These are phyloP conservation scores for Punctularia strigosozonata DNA, from an alignment of 768 basidiomycete genomes.

Conservation along the genomic window DNA sequence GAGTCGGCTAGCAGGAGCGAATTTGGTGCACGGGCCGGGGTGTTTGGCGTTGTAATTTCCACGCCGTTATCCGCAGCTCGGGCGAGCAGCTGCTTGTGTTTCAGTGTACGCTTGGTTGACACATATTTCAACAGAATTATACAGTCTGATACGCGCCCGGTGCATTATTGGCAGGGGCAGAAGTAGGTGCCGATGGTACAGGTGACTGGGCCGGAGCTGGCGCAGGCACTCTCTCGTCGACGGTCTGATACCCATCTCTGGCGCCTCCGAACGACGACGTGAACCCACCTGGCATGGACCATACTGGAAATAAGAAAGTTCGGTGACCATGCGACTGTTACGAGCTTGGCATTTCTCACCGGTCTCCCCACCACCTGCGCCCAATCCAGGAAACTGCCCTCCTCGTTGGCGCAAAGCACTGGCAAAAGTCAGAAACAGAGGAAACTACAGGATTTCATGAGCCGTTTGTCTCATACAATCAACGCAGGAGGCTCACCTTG, in stretches of 20 bases:
- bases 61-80: neutral
- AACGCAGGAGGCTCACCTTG: constrained; percentile 21
- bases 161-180: constrained; percentile 10
- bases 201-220: constrained; percentile 13
- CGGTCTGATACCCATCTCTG: constrained; percentile 24
- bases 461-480: neutral
- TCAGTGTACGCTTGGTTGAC: neutral
- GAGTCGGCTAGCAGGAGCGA: neutral
- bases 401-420: constrained; percentile 24
- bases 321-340: neutral
- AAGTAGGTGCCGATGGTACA: constrained; percentile 12
- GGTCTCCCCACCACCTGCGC: constrained; percentile 20
- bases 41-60: neutral
- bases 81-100: neutral
- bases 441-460: constrained; percentile 14
- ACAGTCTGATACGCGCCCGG: constrained; percentile 23
- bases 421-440: constrained; percentile 23
- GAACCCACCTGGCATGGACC: constrained; percentile 34
- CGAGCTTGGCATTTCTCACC: constrained; percentile 22
- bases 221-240: constrained; percentile 20
- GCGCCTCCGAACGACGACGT: constrained; percentile 18
- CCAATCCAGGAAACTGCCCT: constrained; percentile 18
- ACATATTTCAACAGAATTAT: constrained; percentile 7
- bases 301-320: constrained; percentile 15
- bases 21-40: neutral